A percentile compares a stretch with the other conserved stretches of the same genome.
These are phyloP conservation scores for Trichophyton benhamiae DNA, from an alignment of 2,329 filamentous ascomycete species.

Conservation along the genomic window DNA sequence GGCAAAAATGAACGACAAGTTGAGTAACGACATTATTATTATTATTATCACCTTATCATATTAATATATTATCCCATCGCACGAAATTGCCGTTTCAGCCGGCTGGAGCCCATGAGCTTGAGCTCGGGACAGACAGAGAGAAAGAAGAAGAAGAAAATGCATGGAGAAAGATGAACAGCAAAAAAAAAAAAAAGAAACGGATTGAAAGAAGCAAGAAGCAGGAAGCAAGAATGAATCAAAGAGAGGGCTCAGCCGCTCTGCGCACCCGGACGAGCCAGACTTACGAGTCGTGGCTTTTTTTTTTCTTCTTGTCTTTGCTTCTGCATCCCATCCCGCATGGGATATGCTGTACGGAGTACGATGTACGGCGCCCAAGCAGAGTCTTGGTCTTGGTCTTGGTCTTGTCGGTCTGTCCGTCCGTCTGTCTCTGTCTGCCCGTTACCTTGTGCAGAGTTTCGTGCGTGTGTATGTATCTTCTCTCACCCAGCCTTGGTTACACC, in stretches of 20 bases:
- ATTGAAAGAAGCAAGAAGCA: neutral
- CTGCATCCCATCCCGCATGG: neutral
- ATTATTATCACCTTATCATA: neutral
- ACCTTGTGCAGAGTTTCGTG: too few species aligned
- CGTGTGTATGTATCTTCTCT: neutral
- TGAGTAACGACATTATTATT: too few species aligned
- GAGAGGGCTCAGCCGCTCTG: neutral
- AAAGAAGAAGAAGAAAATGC: neutral
- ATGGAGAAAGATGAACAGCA: neutral
- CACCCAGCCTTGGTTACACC: slow-evolving; percentile 1
- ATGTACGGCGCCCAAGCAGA: neutral
- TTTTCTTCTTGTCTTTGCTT: neutral
- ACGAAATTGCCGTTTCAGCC: slow-evolving; percentile 3
- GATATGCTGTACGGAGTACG: neutral
- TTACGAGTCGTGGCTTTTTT: neutral
- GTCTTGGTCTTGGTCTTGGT: neutral
- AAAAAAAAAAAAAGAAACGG: neutral
- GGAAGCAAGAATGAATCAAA: neutral
- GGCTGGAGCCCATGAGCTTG: neutral
- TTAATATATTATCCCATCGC: neutral
- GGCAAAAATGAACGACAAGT: too few species aligned
- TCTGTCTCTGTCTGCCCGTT: too few species aligned
- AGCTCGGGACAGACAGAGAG: neutral
- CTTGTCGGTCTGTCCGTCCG: too few species aligned
- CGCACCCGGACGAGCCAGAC: neutral